Conservation (phyloP, 2,329 filamentous ascomycete genomes). For the Ophidiomyces ophidiicola region DNA sequence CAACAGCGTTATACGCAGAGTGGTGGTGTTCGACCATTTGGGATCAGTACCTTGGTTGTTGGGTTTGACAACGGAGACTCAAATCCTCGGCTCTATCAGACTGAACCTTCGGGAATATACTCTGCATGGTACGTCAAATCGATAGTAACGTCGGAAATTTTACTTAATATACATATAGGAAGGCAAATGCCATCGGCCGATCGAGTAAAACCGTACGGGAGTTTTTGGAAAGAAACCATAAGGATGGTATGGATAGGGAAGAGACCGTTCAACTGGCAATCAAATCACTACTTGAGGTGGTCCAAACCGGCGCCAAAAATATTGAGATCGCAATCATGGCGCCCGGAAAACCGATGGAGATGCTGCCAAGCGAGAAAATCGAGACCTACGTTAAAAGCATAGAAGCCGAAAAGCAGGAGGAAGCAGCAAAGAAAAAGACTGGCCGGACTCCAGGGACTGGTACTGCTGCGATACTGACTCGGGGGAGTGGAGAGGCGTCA, state of each 20-base stretch:
- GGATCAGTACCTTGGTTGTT: slow-evolving; percentile 93
- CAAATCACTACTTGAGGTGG: slow-evolving; percentile 94
- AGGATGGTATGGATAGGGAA: slow-evolving; percentile 92
- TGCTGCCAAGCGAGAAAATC: slow-evolving; percentile 90
- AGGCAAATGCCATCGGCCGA: slow-evolving; percentile 95
- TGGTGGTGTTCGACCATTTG: slow-evolving; percentile 95
- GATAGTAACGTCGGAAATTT: neutral
- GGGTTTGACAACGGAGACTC: slow-evolving; percentile 94
- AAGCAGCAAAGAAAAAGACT: slow-evolving; percentile 93
- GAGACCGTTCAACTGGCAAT: slow-evolving; percentile 93
- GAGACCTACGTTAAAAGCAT: slow-evolving; percentile 97
- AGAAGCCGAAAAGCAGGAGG: slow-evolving; percentile 98
- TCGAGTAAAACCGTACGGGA: slow-evolving; percentile 98
- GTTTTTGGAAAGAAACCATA: slow-evolving; percentile 97
- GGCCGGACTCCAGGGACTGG: slow-evolving; percentile 38
- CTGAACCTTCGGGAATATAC: slow-evolving; percentile 98
- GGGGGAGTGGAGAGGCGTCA: slow-evolving; percentile 36
- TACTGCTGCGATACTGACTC: slow-evolving; percentile 59
- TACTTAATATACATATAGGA: slow-evolving; percentile 49
- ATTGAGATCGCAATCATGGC: slow-evolving; percentile 99
- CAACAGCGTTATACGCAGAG: slow-evolving; percentile 99
- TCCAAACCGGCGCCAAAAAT: slow-evolving; percentile 98
- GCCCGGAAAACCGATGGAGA: slow-evolving; percentile 79
- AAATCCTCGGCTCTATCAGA: slow-evolving; percentile 86
- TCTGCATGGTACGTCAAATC: slow-evolving; percentile 70